phyloP scores from a whole-genome alignment of 2,329 filamentous ascomycete genomes.

The Simplicillium sp. region DNA sequence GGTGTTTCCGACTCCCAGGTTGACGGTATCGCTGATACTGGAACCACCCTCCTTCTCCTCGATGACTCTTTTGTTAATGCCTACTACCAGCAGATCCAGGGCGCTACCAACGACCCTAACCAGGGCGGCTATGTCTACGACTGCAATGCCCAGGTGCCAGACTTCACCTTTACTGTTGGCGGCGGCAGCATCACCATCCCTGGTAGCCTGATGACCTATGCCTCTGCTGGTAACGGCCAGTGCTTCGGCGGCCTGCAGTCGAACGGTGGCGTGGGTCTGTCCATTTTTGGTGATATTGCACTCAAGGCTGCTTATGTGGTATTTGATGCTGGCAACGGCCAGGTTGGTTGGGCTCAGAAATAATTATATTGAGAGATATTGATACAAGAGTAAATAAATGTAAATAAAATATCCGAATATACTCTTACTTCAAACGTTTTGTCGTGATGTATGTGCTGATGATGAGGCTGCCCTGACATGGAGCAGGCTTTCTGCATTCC shows the following conservation, averaged over 20 bases:
- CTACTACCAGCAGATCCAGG: slow-evolving; percentile 37
- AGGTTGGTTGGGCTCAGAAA: slow-evolving; percentile 24
- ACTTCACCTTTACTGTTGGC: not conserved
- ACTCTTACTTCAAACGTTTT: too few species aligned
- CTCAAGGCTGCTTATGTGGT: slow-evolving; percentile 52
- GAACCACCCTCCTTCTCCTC: slow-evolving; percentile 55
- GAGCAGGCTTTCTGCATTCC: slow-evolving; percentile 40
- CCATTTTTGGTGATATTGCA: slow-evolving; percentile 55
- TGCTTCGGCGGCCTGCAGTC: slow-evolving; percentile 63
- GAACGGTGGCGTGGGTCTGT: slow-evolving; percentile 30
- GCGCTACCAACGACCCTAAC: slow-evolving; percentile 27
- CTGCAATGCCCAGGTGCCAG: slow-evolving; percentile 18
- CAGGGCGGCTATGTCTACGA: slow-evolving; percentile 36
- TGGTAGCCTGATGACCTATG: slow-evolving; percentile 46
- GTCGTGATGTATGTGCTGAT: too few species aligned
- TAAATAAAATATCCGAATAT: too few species aligned
- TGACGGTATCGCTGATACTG: slow-evolving; percentile 44
- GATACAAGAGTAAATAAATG: too few species aligned
- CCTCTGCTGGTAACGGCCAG: slow-evolving; percentile 29
- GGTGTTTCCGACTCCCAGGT: slow-evolving; percentile 8
- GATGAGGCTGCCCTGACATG: slow-evolving; percentile 13
- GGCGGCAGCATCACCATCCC: slow-evolving; percentile 43
- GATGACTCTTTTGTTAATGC: slow-evolving; percentile 37
- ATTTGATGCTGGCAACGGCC: slow-evolving; percentile 44
- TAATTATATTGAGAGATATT: not conserved